Conservation (phyloP, 2,329 filamentous ascomycete species). For the Pseudopithomyces chartarum region DNA sequence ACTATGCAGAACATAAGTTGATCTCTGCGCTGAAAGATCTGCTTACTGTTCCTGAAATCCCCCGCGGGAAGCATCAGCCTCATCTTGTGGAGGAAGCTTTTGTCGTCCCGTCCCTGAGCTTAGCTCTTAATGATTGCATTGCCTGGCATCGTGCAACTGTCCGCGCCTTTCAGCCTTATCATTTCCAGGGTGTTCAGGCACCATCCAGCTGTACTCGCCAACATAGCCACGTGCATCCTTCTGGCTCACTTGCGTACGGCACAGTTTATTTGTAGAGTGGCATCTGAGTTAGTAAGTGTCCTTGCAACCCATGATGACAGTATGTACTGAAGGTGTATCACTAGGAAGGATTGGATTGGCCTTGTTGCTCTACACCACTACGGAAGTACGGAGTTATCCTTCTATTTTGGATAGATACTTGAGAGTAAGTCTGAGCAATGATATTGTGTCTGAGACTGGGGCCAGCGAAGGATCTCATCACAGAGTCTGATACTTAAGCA, state of each 20-base stretch:
- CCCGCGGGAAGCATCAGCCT: neutral
- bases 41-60: slow-evolving; percentile 5
- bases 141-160: slow-evolving; percentile 7
- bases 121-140: slow-evolving; percentile 9
- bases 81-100: neutral
- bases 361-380: neutral
- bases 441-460: slow-evolving; percentile 7
- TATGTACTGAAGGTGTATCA: neutral
- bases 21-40: slow-evolving; percentile 14
- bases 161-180: slow-evolving; percentile 29
- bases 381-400: neutral
- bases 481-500: slow-evolving; percentile 8
- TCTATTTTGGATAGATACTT: neutral
- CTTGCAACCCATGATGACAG: neutral
- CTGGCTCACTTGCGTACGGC: neutral
- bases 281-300: slow-evolving; percentile 1
- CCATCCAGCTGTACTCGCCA: slow-evolving; percentile 13
- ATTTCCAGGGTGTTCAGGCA: slow-evolving; percentile 18
- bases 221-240: slow-evolving; percentile 29
- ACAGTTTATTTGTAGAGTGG: slow-evolving; percentile 1
- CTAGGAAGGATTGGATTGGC: slow-evolving; percentile 1
- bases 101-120: neutral
- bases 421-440: neutral
- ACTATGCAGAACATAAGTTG: slow-evolving; percentile 21
- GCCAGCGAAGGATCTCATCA: slow-evolving; percentile 8